Conservation (phyloP, 1,139 yeast genomes). For the Blastobotrys apis region DNA sequence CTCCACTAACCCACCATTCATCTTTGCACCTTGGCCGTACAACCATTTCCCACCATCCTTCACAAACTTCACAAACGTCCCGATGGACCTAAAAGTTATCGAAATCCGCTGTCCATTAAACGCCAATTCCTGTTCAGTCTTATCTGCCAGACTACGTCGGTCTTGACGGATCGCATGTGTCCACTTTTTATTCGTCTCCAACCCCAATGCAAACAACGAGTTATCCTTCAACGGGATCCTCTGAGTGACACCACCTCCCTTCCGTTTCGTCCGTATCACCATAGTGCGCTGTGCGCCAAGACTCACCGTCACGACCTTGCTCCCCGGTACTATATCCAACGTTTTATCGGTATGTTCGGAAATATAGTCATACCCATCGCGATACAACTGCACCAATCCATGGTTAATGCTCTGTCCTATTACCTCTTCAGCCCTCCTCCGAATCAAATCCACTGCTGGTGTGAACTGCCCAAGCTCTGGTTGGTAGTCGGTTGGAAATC, state of each 20-base stretch:
- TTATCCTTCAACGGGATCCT: neutral
- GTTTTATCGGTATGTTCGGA: conserved; percentile 11
- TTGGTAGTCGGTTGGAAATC: conserved; percentile 10
- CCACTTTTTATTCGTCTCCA: conserved; percentile 8
- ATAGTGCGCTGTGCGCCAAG: conserved; percentile 6
- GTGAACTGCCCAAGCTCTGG: conserved; percentile 1
- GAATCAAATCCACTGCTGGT: neutral
- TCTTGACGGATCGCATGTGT: conserved; percentile 10
- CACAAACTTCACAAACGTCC: conserved; percentile 9
- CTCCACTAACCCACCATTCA: neutral
- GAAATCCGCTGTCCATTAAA: conserved; percentile 1
- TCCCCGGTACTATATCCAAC: conserved; percentile 5
- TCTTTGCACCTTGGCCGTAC: conserved; percentile 4
- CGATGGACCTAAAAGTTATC: conserved; percentile 7
- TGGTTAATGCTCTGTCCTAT: conserved; percentile 5
- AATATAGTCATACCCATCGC: conserved; percentile 8
- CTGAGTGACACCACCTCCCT: neutral
- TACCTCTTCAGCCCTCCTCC: neutral
- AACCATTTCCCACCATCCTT: neutral
- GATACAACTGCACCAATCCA: conserved; percentile 7
- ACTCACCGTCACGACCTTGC: conserved; percentile 5
- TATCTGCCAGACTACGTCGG: neutral
- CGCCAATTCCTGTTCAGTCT: neutral
- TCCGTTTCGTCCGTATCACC: conserved; percentile 5
- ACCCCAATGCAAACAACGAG: conserved; percentile 5